Base-by-base conservation (phyloP, 441 rosid species). In the Rhodomyrtus psidioides region DNA sequence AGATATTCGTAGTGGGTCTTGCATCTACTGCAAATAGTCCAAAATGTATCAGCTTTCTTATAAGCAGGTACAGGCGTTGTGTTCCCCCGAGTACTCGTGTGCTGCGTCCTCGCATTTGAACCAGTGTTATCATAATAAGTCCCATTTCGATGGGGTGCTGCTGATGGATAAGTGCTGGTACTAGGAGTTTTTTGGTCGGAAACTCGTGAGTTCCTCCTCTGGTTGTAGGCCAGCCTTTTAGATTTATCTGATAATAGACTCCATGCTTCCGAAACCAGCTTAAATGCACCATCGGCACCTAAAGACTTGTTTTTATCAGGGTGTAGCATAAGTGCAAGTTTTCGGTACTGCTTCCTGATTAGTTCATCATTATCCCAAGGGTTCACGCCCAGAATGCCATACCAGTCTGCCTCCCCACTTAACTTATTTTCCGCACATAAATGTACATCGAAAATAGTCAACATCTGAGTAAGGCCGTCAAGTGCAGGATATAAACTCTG, bases 201-300 rank as follows among this genome's bases (percentile, higher is more conserved):
- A 34, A 86, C 81, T 60, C 84, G 82, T 6, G 87, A 59, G 53
- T 85, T 85, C 76, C 87, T 85, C 58, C 82, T 85, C 84, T 86
- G 87, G 84, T 86, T 86, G 82, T 86, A 86, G 28, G 87, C 87
- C 44, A 24, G 16, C 24, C 87, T 82, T 83, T 81, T 81, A 51
- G 84, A 86, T 74, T 81, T 81, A 59, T 81, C 87, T 21, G 87
- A 86, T 26, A 86, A 53, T 27, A 86, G 84, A 82, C 46, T 82
- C 87, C 85, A 86, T 21, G 85, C 85, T 44, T 82, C 82, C 7
- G 85, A 84, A 14, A 87, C 79, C 42, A 87, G 53, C 86, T 87
- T 84, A 81, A 86, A 87, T 46, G 88, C 88, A 74, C 88, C 88
- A 79, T 83, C 86, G 1, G 88, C 88, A 55, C 88, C 88, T 39